A percentile compares a stretch with the other conserved stretches of the same genome.
These are phyloP conservation scores for Zygotorulaspora florentina DNA, from an alignment of 805 yeast genomes.

Conservation along the genomic window DNA sequence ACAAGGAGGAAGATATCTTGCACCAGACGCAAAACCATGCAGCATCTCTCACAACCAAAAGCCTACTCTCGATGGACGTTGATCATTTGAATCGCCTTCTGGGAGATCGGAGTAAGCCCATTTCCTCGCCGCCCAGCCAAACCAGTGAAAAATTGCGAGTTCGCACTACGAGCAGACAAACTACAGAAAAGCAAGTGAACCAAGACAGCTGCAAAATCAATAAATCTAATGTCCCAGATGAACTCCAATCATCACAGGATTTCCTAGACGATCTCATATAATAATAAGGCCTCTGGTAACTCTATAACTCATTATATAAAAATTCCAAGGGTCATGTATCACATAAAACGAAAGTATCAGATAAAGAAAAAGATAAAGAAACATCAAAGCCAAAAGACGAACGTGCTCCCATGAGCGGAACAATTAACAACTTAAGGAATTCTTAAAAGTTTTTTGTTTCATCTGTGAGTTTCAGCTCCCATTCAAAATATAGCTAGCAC, in stretches of 20 bases:
- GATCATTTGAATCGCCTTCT: conserved; percentile 20
- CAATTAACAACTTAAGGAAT: background rate
- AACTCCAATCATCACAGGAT: conserved; percentile 24
- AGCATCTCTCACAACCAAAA: conserved; percentile 17
- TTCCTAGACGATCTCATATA: conserved; percentile 28
- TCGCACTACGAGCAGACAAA: background rate
- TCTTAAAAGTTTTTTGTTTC: no score
- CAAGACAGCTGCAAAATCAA: background rate
- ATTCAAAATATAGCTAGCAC: background rate
- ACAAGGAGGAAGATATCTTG: conserved; percentile 2
- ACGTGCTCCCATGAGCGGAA: background rate
- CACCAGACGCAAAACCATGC: background rate
- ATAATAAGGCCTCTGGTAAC: background rate
- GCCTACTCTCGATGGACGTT: conserved; percentile 21
- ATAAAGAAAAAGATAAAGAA: no score
- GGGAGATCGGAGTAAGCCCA: conserved; percentile 3
- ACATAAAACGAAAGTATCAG: no score
- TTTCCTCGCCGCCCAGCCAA: background rate
- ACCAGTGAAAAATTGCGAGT: no score
- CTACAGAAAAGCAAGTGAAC: background rate
- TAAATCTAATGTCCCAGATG: conserved; percentile 18
- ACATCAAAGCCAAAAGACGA: no score
- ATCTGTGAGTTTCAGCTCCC: background rate
- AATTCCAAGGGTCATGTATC: no score
- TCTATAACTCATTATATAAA: no score